Conservation (phyloP, 1,284 basidiomycete species). For the Rhodotorula sp. region DNA sequence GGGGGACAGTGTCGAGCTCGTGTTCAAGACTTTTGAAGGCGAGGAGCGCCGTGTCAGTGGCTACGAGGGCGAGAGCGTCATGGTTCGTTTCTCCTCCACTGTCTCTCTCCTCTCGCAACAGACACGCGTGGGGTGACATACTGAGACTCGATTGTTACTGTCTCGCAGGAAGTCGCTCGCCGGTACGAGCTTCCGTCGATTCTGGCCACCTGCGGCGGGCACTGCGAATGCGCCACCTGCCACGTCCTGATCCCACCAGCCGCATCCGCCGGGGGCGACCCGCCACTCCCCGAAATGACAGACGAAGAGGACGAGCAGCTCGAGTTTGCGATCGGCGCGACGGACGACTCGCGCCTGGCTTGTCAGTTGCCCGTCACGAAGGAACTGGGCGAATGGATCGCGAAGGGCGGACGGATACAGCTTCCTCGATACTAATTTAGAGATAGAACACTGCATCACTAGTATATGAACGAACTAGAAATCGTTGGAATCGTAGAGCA, state of each 20-base stretch:
- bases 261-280: neutral
- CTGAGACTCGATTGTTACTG: neutral
- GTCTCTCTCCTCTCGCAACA: too few relatives aligned
- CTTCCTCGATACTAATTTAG: conserved; percentile 30
- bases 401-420: conserved; percentile 23
- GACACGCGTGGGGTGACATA: neutral
- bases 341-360: conserved; percentile 37
- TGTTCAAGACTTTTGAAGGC: conserved; percentile 42
- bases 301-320: conserved; percentile 46
- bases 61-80: conserved; percentile 46
- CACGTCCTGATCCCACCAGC: conserved; percentile 41
- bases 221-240: conserved; percentile 47
- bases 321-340: conserved; percentile 42
- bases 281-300: conserved; percentile 29
- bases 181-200: conserved; percentile 45
- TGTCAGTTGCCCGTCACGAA: conserved; percentile 39
- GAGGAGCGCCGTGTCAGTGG: conserved; percentile 42
- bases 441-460: neutral
- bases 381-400: conserved; percentile 34
- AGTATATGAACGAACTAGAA: neutral
- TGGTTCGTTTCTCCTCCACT: conserved; percentile 28
- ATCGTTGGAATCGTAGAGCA: neutral
- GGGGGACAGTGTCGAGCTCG: conserved; percentile 41
- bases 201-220: conserved; percentile 47
- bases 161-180: conserved; percentile 40